Percentiles rank a stretch among this genome's conserved stretches.
phyloP scores from a whole-genome alignment of 441 rosid genomes.

The Gossypium aridum region DNA sequence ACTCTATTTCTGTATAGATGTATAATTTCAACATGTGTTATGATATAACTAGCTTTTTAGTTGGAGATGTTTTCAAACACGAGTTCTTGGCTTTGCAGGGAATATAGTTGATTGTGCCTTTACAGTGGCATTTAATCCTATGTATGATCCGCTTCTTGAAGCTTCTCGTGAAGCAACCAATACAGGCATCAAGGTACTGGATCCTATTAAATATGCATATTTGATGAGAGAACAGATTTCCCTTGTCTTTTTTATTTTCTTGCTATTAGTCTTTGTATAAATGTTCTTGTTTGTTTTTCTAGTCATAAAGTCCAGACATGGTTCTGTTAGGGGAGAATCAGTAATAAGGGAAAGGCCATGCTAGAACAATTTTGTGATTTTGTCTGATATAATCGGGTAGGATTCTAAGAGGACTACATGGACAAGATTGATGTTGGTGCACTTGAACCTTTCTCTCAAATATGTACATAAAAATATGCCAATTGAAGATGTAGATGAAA shows the following conservation, averaged over 20 bases:
- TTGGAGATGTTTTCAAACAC: slow-evolving; percentile 13
- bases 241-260: not conserved
- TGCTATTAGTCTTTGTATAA: not conserved
- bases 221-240: not conserved
- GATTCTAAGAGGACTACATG: not conserved
- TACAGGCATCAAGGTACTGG: slow-evolving; percentile 76
- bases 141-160: slow-evolving; percentile 86
- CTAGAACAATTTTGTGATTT: not conserved
- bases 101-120: slow-evolving; percentile 86
- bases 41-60: not conserved
- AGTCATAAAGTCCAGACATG: not conserved
- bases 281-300: not conserved
- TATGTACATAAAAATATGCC: not conserved
- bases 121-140: slow-evolving; percentile 93
- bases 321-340: not conserved
- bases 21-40: not conserved
- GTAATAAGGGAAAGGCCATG: no score
- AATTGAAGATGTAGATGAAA: not conserved
- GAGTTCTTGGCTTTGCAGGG: slow-evolving; percentile 44
- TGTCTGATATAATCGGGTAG: not conserved
- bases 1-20: slow-evolving; percentile 6
- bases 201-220: not conserved
- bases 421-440: not conserved
- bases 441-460: not conserved
- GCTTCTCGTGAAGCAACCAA: slow-evolving; percentile 96